Evolutionary conservation across 2,329 filamentous ascomycete species (phyloP).

Genomic region (Penicillium griseofulvum): DNA sequence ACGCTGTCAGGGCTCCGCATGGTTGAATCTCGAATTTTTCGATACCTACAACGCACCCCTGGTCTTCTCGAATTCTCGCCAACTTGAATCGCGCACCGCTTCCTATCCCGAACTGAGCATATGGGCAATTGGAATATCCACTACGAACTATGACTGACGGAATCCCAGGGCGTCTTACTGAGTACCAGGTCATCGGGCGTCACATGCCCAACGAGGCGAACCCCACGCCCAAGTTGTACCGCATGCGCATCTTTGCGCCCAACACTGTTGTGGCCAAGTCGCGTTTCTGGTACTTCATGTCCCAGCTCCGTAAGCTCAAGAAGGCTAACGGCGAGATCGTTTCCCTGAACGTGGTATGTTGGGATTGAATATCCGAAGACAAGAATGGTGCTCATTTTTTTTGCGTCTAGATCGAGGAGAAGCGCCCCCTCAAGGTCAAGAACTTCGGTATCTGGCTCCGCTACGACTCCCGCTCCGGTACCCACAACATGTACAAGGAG

Average conservation of each 20-base stretch:
- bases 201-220: slow-evolving; percentile 97
- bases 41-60: slow-evolving; percentile 13
- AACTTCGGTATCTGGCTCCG: slow-evolving; percentile 99
- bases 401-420: slow-evolving; percentile 79
- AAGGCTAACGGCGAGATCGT: slow-evolving; percentile 99
- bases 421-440: slow-evolving; percentile 99
- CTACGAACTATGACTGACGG: slow-evolving; percentile 32
- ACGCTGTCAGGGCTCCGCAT: slow-evolving; percentile 6
- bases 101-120: slow-evolving; percentile 9
- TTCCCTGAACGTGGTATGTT: slow-evolving; percentile 85
- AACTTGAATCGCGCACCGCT: slow-evolving; percentile 17
- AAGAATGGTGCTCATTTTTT: slow-evolving; percentile 17
- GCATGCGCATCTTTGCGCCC: slow-evolving; percentile 99
- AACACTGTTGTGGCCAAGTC: slow-evolving; percentile 99
- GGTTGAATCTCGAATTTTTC: slow-evolving; percentile 16
- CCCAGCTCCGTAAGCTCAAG: slow-evolving; percentile 99
- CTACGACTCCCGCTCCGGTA: slow-evolving; percentile 99
- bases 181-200: slow-evolving; percentile 99
- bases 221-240: slow-evolving; percentile 97
- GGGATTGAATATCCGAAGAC: neutral
- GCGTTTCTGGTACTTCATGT: slow-evolving; percentile 99
- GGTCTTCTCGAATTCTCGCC: slow-evolving; percentile 6
- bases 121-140: neutral
- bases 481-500: slow-evolving; percentile 99
- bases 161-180: slow-evolving; percentile 88